Base-by-base conservation (phyloP, 441 rosid genomes). In the Erodium texanum region DNA sequence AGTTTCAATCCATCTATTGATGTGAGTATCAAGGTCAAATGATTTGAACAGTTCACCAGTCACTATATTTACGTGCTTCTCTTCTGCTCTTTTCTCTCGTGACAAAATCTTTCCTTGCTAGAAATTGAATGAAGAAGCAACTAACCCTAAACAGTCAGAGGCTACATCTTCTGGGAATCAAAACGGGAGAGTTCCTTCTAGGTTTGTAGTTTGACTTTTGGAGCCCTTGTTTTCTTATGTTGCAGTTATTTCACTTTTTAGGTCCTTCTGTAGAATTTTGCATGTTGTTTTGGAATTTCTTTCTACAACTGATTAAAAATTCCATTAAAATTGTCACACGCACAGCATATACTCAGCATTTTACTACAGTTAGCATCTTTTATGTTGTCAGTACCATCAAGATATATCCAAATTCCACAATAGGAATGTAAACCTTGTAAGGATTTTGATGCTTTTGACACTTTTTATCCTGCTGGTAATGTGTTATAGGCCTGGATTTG, bases 1-100 rank as follows among this genome's bases (percentile, higher is more conserved):
- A 89, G 89, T 80, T 95, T 92, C 77, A 92, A 92, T 81, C 97
- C 99, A 64, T 84, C 91, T 74, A 83, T 89, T 50, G 95, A 95
- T 88, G 97, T 86, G 83, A 83, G 93, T 87, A 68, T 75, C 62
- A 69, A 58, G 70, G 61, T 52, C 48, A 27, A 18, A 61, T 70
- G 74, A 67, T 71, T 73, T 43, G 36, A 62, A 50, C 8, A 56
- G 71, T 70, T 76, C 41, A 63, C 45, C 18, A 3, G 52, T 70
- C 24, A 70, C 24, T 66, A 23, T 67, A 32, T 32, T 7, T 5
- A 19, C 70, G 43, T 62, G 48, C 62, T 76, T n/a, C n/a, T n/a
- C n/a, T n/a, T n/a, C n/a, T n/a, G n/a, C n/a, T 68, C 43, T 50
- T 29, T 73, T 22, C 10, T 71, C 81, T 80, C 71, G 65, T 63